Conservation (phyloP, 2,329 filamentous ascomycete genomes). For the Penicillium frequentans region DNA sequence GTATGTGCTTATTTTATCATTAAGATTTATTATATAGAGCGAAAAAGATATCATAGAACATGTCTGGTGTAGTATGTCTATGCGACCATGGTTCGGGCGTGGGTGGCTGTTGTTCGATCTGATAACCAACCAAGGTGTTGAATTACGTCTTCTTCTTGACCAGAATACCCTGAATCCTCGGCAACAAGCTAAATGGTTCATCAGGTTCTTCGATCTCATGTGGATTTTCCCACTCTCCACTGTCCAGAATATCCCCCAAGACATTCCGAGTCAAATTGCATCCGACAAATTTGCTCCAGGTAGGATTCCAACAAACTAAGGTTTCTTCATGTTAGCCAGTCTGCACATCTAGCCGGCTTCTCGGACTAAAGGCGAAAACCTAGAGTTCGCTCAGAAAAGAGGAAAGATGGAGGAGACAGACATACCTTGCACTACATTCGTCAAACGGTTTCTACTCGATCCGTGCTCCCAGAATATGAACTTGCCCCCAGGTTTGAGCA, state of each 20-base stretch:
- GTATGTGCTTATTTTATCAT: no score
- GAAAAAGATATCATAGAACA: no score
- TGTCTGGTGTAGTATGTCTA: no score
- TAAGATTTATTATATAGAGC: no score
- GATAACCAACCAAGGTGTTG: neutral
- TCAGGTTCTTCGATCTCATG: constrained; percentile 16
- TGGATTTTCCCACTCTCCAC: constrained; percentile 22
- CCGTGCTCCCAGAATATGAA: constrained; percentile 51
- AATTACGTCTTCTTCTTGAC: constrained; percentile 10
- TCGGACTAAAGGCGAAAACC: no score
- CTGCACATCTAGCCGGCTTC: no score
- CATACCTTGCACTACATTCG: constrained; percentile 35
- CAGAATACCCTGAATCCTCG: constrained; percentile 22
- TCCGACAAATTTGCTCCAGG: constrained; percentile 20
- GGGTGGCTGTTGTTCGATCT: no score
- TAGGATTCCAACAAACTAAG: constrained; percentile 20
- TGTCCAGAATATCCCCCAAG: constrained; percentile 17
- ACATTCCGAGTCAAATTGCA: constrained; percentile 19
- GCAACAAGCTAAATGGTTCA: constrained; percentile 15
- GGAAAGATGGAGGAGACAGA: constrained; percentile 10
- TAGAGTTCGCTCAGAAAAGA: constrained; percentile 9
- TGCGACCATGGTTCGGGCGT: no score
- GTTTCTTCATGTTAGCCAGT: constrained; percentile 5
- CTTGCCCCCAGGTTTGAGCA: constrained; percentile 48
- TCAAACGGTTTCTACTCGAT: constrained; percentile 22